A percentile compares a stretch with the other conserved stretches of the same genome.
These are phyloP conservation scores for Endocladia muricata DNA, from an alignment of 31 red algal species.

Conservation along the genomic window DNA sequence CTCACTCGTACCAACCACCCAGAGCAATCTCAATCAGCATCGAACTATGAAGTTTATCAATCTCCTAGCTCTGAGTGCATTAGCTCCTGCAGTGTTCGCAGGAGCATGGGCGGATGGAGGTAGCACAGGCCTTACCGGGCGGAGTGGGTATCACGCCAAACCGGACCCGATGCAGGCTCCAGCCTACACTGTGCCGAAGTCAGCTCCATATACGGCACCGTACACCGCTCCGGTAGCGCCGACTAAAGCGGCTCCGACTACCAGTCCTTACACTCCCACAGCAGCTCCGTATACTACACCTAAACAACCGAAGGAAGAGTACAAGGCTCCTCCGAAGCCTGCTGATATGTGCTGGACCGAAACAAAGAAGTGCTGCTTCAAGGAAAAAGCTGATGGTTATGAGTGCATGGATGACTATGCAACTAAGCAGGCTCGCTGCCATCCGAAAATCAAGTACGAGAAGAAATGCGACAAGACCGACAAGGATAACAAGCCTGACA, in stretches of 20 bases:
- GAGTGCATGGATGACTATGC: conserved; percentile 57
- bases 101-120: neutral
- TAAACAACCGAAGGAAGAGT: neutral
- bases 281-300: neutral
- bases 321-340: neutral
- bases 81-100: neutral
- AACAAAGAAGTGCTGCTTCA: conserved; percentile 51
- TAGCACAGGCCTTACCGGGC: neutral
- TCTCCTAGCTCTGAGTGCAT: neutral
- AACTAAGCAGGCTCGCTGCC: conserved; percentile 34
- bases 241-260: neutral
- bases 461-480: conserved; percentile 57
- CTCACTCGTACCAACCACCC: too few species aligned
- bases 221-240: neutral
- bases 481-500: conserved; percentile 38
- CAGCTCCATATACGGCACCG: neutral
- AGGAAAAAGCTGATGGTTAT: conserved; percentile 51
- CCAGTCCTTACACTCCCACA: neutral
- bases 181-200: neutral
- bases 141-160: neutral
- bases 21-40: neutral
- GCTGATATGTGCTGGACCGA: conserved; percentile 68
- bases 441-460: conserved; percentile 49
- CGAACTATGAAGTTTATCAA: neutral
- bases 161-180: neutral